Evolutionary conservation across 2,329 filamentous ascomycete genomes (phyloP).

Genomic region (Phoma sp.): DNA sequence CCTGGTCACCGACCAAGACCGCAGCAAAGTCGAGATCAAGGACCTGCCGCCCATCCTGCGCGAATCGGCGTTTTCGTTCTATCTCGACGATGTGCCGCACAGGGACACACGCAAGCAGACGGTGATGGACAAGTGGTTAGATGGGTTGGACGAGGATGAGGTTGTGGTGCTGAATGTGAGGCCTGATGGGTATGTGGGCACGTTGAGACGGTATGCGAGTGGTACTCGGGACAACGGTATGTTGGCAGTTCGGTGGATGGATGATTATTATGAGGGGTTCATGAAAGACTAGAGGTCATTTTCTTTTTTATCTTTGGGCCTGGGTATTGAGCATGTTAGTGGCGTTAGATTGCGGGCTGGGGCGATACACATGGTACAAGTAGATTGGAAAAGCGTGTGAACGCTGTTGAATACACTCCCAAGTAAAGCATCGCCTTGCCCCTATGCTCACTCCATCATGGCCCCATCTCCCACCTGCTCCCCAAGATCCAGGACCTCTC

Average conservation of each 20-base stretch:
- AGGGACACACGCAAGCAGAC: slow-evolving; percentile 57
- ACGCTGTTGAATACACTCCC: too few relatives aligned
- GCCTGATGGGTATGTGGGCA: slow-evolving; percentile 76
- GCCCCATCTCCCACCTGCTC: too few relatives aligned
- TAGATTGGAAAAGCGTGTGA: too few relatives aligned
- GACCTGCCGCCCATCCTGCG: slow-evolving; percentile 68
- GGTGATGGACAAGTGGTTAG: slow-evolving; percentile 74
- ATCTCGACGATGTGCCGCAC: slow-evolving; percentile 69
- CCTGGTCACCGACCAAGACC: slow-evolving; percentile 68
- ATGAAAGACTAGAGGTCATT: slow-evolving; percentile 39
- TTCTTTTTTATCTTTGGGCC: too few relatives aligned
- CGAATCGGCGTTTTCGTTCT: slow-evolving; percentile 73
- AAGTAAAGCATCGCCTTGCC: too few relatives aligned
- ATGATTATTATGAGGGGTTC: slow-evolving; percentile 59
- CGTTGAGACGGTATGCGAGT: slow-evolving; percentile 55
- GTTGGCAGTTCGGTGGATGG: slow-evolving; percentile 54
- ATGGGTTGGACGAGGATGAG: slow-evolving; percentile 61
- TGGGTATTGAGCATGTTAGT: not conserved
- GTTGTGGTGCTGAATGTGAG: slow-evolving; percentile 71
- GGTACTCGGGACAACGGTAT: slow-evolving; percentile 37
- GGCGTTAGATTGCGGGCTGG: slow-evolving; percentile 1
- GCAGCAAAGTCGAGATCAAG: slow-evolving; percentile 68
- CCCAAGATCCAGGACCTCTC: too few relatives aligned
- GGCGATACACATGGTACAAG: not conserved
- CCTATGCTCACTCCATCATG: too few relatives aligned